Percentiles rank a stretch among this genome's conserved stretches.
These are phyloP conservation scores for Aethionema arabicum DNA, from an alignment of 345 rosid species.

Conservation along the genomic window DNA sequence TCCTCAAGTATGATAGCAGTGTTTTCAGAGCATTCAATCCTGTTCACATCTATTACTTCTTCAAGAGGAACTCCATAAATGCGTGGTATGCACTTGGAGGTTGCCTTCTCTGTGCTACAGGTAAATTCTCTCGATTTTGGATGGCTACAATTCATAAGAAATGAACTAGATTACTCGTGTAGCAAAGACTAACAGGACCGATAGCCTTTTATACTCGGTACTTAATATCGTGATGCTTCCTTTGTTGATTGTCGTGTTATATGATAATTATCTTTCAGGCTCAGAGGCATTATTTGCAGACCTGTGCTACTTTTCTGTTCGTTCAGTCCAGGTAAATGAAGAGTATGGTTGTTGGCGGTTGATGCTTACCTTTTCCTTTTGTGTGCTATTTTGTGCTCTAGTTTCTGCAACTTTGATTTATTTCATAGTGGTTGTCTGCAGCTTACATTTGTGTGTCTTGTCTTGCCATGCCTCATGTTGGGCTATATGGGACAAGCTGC, in stretches of 20 bases:
- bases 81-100: conserved; percentile 99
- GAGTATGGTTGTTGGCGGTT: conserved; percentile 27
- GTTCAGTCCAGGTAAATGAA: conserved; percentile 86
- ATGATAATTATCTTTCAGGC: conserved; percentile 52
- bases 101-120: conserved; percentile 97
- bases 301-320: conserved; percentile 96
- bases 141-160: conserved; percentile 20
- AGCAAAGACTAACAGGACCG: conserved; percentile 7
- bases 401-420: conserved; percentile 35
- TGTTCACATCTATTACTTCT: conserved; percentile 76
- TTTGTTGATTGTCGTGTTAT: conserved; percentile 13
- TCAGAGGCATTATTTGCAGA: conserved; percentile 99
- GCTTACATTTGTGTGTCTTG: conserved; percentile 96
- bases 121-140: conserved; percentile 38
- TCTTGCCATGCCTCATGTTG: conserved; percentile 92
- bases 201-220: conserved; percentile 12
- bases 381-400: conserved; percentile 21
- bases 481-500: conserved; percentile 99
- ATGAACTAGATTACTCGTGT: conserved; percentile 17
- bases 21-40: conserved; percentile 93
- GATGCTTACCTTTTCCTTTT: conserved; percentile 13
- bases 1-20: conserved; percentile 67
- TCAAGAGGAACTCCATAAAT: conserved; percentile 77
- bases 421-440: conserved; percentile 56
- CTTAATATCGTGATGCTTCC: conserved; percentile 1